Conservation (phyloP, 176 grass and related monocot species). For the Themeda triandra region DNA sequence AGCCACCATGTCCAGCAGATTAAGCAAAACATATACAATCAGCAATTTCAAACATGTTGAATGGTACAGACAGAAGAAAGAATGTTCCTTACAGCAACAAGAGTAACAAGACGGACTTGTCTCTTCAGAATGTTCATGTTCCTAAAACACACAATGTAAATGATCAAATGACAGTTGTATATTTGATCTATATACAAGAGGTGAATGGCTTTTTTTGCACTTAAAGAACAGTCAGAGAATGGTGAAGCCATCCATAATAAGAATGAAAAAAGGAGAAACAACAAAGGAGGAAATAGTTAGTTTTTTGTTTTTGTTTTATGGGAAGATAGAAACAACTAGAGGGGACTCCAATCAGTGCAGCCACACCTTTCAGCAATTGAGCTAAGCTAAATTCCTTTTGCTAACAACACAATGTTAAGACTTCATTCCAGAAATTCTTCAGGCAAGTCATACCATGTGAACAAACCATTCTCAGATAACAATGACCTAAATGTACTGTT, state of each 20-base stretch:
- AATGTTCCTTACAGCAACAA: conserved; percentile 78
- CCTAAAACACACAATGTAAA: conserved; percentile 53
- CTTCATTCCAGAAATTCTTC: not conserved
- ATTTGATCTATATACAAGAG: not conserved
- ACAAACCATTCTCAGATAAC: not conserved
- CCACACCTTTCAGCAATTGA: not conserved
- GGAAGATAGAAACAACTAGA: not conserved
- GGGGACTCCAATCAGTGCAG: not conserved
- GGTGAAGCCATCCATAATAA: not conserved
- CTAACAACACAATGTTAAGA: not conserved
- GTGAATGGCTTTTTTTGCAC: not conserved
- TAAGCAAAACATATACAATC: conserved; percentile 2
- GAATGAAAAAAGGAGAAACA: not conserved
- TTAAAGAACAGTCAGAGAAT: not conserved
- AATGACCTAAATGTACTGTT: not conserved
- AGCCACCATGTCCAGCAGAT: conserved; percentile 2
- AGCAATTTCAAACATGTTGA: conserved; percentile 27
- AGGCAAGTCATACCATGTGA: not conserved
- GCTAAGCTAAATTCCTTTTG: not conserved
- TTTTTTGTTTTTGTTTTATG: not conserved
- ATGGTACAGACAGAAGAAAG: conserved; percentile 27
- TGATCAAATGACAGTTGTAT: not conserved
- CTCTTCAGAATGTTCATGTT: conserved; percentile 85
- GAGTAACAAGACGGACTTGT: conserved; percentile 50
- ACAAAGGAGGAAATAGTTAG: not conserved